Evolutionary conservation across 805 yeast species (phyloP).

Genomic region (Metschnikowia similis): DNA sequence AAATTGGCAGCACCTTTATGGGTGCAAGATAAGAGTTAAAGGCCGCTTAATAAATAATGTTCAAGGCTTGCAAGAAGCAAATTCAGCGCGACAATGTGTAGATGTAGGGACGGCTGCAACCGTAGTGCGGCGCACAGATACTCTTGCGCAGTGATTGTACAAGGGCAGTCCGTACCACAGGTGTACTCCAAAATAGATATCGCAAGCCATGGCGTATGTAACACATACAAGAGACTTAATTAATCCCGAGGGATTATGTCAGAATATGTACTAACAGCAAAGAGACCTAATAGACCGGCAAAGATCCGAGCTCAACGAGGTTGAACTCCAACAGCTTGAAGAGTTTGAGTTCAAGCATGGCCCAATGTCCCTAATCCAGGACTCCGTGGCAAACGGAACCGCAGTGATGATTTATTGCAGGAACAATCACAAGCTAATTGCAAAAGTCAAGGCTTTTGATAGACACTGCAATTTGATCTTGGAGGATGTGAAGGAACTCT

Average conservation of each 20-base stretch:
- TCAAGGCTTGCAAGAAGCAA: neutral
- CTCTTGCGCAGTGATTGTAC: neutral
- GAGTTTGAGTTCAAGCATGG: constrained; percentile 89
- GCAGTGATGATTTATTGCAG: constrained; percentile 86
- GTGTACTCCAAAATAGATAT: neutral
- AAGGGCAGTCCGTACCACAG: neutral
- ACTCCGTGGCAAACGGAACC: constrained; percentile 68
- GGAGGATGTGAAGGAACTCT: constrained; percentile 86
- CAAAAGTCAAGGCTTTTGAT: constrained; percentile 90
- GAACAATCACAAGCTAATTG: constrained; percentile 88
- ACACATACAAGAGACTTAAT: neutral
- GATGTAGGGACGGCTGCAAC: neutral
- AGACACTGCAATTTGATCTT: constrained; percentile 92
- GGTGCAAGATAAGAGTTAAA: neutral
- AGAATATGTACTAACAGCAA: constrained; percentile 23
- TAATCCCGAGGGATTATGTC: neutral
- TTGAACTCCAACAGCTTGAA: constrained; percentile 76
- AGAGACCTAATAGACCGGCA: constrained; percentile 72
- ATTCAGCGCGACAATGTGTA: neutral
- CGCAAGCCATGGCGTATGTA: constrained; percentile 19
- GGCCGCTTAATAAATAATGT: neutral
- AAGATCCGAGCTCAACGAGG: constrained; percentile 72
- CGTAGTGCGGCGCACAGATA: constrained; percentile 5
- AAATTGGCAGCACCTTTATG: constrained; percentile 76
- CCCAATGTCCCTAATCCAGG: constrained; percentile 84